phyloP scores from a whole-genome alignment of 768 basidiomycete genomes.

The Cystofilobasidium ferigula region DNA sequence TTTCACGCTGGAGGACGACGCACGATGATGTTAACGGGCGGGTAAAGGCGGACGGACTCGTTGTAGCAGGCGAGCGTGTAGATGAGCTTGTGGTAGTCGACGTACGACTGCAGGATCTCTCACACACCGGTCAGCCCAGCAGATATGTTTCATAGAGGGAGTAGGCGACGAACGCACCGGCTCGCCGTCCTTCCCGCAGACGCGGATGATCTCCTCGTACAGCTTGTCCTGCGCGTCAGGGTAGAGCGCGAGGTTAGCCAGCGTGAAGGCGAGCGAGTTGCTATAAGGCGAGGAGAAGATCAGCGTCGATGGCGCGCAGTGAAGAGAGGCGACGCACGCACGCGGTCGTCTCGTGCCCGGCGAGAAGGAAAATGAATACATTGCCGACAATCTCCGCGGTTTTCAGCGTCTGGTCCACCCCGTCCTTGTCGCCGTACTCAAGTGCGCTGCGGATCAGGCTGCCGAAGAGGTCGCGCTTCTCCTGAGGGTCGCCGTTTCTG shows the following conservation, averaged over 20 bases:
- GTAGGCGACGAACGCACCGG: background rate
- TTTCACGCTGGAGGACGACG: too few relatives aligned
- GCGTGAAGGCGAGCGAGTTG: constrained; percentile 44
- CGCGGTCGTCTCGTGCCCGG: constrained; percentile 53
- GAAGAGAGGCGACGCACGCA: background rate
- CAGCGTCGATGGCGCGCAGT: background rate
- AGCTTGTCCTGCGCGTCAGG: constrained; percentile 47
- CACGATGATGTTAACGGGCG: constrained; percentile 26
- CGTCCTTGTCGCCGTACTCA: background rate
- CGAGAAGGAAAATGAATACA: constrained; percentile 45
- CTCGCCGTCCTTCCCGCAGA: constrained; percentile 27
- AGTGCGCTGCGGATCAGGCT: constrained; percentile 13
- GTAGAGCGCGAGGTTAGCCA: constrained; percentile 45
- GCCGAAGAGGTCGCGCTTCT: constrained; percentile 16
- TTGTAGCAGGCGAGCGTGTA: constrained; percentile 30
- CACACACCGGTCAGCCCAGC: background rate
- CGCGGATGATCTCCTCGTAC: constrained; percentile 42
- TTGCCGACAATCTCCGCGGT: constrained; percentile 31
- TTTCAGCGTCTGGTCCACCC: background rate
- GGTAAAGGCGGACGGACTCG: constrained; percentile 27
- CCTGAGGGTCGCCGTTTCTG: background rate
- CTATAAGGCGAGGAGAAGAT: background rate
- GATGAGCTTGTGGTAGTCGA: constrained; percentile 28
- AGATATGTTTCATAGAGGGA: background rate
- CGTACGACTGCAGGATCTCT: background rate